Evolutionary conservation across 1,284 basidiomycete species (phyloP).

Genomic region (Vanrija sp.): DNA sequence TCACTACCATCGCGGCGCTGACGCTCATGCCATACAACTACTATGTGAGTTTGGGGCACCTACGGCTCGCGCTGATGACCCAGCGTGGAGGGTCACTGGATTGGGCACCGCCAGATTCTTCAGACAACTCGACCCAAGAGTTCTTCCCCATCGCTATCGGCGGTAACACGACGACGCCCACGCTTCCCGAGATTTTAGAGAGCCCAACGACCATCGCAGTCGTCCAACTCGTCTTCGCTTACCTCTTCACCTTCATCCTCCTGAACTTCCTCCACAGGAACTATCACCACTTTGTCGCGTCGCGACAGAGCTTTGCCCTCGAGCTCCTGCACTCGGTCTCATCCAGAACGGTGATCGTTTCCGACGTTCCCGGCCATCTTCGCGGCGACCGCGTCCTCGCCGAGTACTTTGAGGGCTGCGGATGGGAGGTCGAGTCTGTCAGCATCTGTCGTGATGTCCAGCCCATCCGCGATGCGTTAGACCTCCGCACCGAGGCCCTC

Average conservation of each 20-base stretch:
- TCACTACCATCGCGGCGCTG: slow-evolving; percentile 70
- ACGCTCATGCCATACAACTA: slow-evolving; percentile 88
- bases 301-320: slow-evolving; percentile 86
- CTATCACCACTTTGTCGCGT: slow-evolving; percentile 83
- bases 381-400: slow-evolving; percentile 78
- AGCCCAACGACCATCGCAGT: slow-evolving; percentile 81
- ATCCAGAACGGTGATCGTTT: slow-evolving; percentile 86
- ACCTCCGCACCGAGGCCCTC: slow-evolving; percentile 71
- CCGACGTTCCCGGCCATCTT: slow-evolving; percentile 74
- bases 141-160: background rate
- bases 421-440: slow-evolving; percentile 58
- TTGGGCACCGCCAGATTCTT: slow-evolving; percentile 56
- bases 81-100: slow-evolving; percentile 70
- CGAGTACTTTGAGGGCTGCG: slow-evolving; percentile 81
- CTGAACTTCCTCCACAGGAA: slow-evolving; percentile 83
- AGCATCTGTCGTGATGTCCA: slow-evolving; percentile 81
- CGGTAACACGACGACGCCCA: slow-evolving; percentile 1
- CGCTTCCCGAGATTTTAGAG: slow-evolving; percentile 64
- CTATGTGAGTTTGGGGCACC: slow-evolving; percentile 57
- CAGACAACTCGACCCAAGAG: slow-evolving; percentile 38
- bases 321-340: slow-evolving; percentile 92
- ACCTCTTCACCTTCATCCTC: slow-evolving; percentile 81
- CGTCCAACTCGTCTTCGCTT: slow-evolving; percentile 87
- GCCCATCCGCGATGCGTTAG: slow-evolving; percentile 66
- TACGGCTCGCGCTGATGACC: slow-evolving; percentile 29